Conservation (phyloP, 2,329 filamentous ascomycete species). For the Chaetomiaceae sp. region DNA sequence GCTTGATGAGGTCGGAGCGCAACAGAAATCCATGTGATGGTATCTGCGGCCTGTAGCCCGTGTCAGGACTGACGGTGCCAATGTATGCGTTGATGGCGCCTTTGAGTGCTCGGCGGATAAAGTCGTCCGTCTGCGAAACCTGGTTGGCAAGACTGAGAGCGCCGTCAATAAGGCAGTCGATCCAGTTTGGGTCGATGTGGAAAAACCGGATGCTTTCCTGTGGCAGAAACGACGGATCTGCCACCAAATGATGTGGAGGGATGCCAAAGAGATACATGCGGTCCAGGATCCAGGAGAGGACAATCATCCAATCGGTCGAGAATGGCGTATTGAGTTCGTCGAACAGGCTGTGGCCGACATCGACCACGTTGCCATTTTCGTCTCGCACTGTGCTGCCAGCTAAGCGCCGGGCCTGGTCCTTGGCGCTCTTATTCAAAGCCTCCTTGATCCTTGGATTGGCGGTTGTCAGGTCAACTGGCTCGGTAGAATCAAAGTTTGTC, state of each 20-base stretch:
- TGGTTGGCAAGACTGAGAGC: conserved; percentile 40
- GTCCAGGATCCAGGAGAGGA: conserved; percentile 37
- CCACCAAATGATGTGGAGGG: conserved; percentile 39
- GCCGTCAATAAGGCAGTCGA: conserved; percentile 41
- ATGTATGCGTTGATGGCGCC: conserved; percentile 33
- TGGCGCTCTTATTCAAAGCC: not conserved
- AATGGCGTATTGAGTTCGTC: conserved; percentile 30
- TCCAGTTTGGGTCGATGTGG: conserved; percentile 41
- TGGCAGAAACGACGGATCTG: conserved; percentile 35
- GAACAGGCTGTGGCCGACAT: not conserved
- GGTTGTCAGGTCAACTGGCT: not conserved
- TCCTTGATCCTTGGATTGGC: not conserved
- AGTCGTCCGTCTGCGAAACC: conserved; percentile 20
- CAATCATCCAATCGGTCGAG: conserved; percentile 35
- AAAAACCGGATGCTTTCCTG: conserved; percentile 42
- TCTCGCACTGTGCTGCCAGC: not conserved
- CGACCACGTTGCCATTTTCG: not conserved
- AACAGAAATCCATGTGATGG: conserved; percentile 39
- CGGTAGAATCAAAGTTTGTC: not conserved
- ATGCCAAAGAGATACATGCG: conserved; percentile 35
- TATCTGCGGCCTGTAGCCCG: conserved; percentile 28
- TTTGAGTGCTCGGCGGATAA: conserved; percentile 30
- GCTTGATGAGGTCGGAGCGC: conserved; percentile 34
- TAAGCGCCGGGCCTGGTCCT: not conserved
- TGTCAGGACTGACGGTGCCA: not conserved